Evolutionary conservation across 2,329 filamentous ascomycete species (phyloP).

Genomic region (Mycosphaerella sp.): DNA sequence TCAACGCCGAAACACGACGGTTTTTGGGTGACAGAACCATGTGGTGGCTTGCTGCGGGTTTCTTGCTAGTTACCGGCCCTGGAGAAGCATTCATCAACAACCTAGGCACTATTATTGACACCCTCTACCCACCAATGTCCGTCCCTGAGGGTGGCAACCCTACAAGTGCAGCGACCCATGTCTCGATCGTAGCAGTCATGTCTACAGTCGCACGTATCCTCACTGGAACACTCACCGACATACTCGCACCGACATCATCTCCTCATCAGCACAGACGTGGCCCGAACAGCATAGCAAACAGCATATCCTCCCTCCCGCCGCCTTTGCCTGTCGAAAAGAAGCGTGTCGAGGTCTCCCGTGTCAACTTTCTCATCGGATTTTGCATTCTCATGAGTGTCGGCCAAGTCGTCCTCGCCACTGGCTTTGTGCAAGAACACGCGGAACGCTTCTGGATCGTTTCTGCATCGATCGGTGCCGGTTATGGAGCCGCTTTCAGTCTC

Average conservation of each 20-base stretch:
- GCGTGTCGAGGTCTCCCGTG: slow-evolving; percentile 62
- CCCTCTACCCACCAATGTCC: slow-evolving; percentile 57
- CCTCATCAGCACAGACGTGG: slow-evolving; percentile 53
- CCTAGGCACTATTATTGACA: slow-evolving; percentile 85
- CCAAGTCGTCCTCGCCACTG: slow-evolving; percentile 70
- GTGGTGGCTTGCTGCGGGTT: slow-evolving; percentile 89
- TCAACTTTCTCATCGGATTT: slow-evolving; percentile 71
- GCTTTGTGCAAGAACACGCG: slow-evolving; percentile 64
- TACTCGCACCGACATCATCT: slow-evolving; percentile 57
- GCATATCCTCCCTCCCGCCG: slow-evolving; percentile 33
- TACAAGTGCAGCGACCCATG: slow-evolving; percentile 74
- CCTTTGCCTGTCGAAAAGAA: slow-evolving; percentile 17
- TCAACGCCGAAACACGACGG: slow-evolving; percentile 81
- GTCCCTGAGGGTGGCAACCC: slow-evolving; percentile 50
- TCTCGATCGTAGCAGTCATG: slow-evolving; percentile 84
- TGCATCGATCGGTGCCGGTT: slow-evolving; percentile 77
- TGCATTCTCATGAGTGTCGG: slow-evolving; percentile 66
- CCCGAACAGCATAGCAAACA: slow-evolving; percentile 39
- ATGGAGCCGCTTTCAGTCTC: slow-evolving; percentile 76
- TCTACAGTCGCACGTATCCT: slow-evolving; percentile 87
- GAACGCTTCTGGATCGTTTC: slow-evolving; percentile 82
- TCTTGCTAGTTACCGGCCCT: slow-evolving; percentile 87
- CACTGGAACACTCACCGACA: slow-evolving; percentile 80
- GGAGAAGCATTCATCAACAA: slow-evolving; percentile 99
- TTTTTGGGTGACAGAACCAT: slow-evolving; percentile 87